Base-by-base conservation (phyloP, 2,329 filamentous ascomycete species). In the Talaromyces islandicus region DNA sequence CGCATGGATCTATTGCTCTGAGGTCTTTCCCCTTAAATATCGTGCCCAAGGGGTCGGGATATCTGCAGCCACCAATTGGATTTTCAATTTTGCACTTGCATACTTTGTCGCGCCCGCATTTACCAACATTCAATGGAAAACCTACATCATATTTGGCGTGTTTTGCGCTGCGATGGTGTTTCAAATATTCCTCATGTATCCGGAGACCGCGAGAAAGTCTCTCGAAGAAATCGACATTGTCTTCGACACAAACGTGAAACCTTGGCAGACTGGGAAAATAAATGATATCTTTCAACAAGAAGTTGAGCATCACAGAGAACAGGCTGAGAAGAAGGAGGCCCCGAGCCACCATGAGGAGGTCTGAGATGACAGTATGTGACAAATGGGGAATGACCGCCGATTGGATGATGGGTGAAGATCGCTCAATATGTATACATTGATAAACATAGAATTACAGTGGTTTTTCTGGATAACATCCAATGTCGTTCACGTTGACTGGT, bases 171-270 rank as follows among this genome's bases (percentile, higher is more conserved):
- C 80, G 6, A 88, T 89, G 67, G 85, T 86, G 46, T 70, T 91
- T 56, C 88, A 91, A 70, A 85, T 89, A 68, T 84, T 84, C 71
- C 79, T 92, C 65, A 75, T 79, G 32, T 87, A 85, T 60, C 88
- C 87, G 0, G 84, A 91, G 73, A 92, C 88, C 0, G 83, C 85
- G 48, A 86, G 87, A 17, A 87, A 85, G 69, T 86, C 87, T 0
- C 82, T 92, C 0, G 89, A 92, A 27, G 88, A 92, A 72, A 87
- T 92, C 72, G 88, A 90, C 64, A 81, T 86, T 14, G 85, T 92
- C 62, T 92, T 92, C 67, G 70, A 73, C 10, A 64, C 64, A 0
- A 62, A 69, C 38, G 63, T 73, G 11, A 72, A 69, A 63, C 64
- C 72, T 5, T 75, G 72, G 72, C 62, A 65, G 27, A 70, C 69